Evolutionary conservation across 768 basidiomycete species (phyloP), one percentile per base, ranked within the genome.

Genomic region (Tylopilus balloui): DNA sequence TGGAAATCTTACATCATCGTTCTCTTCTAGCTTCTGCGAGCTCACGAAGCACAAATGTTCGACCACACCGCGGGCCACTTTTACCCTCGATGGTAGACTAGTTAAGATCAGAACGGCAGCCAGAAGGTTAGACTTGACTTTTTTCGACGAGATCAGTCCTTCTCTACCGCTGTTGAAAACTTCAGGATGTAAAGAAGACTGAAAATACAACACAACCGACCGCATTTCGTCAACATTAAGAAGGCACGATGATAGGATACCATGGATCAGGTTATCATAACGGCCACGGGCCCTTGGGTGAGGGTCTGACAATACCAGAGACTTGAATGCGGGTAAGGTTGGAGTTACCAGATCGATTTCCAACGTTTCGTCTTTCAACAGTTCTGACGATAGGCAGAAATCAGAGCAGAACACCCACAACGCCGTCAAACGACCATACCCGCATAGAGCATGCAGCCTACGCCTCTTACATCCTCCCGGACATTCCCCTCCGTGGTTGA

Each of bases 221-320:
- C 92, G 80, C 86, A 96, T 92, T 52, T 85, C 88, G 60, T 97
- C 94, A 20, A 97, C 76, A 61, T 95, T 88, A 41, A 84, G 71
- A 28, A 97, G 69, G 60, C 90, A 92, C 0, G 85, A 78, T 0
- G 91, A 94, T n/a, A 97, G 69, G 17, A 96, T 67, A 17, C 89
- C 88, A 61, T 95, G 87, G 0, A 89, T 69, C 14, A 86, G 64
- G 6, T 76, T 76, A 13, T 74, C 75, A 57, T 83, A 90, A 48
- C 76, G 72, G 19, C 79, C 77, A 34, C 68, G 69, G 14, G 68
- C 75, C 39, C 74, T 72, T 15, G 71, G 54, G 19, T 72, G 67
- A 39, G 66, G 51, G 1, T 68, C 66, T 37, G 78, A 68, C 38
- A 84, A 81, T 14, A 93, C 73, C 36, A 97, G 66, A 1, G 73